phyloP scores from a whole-genome alignment of 2,329 filamentous ascomycete genomes.

The Aureobasidium musti region DNA sequence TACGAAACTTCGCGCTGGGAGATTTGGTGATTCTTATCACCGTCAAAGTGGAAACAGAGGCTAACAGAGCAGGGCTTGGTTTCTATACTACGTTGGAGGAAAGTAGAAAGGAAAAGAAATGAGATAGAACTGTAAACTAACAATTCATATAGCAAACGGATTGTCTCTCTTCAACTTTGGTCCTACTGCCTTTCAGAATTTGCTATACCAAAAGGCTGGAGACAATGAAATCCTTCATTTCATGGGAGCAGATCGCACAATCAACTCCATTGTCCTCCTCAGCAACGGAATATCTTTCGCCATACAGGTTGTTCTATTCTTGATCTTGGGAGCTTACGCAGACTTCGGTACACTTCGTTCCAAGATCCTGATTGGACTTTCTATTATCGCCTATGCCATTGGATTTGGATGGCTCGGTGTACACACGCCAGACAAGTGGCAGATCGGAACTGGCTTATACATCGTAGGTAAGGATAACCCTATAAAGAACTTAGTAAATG shows the following conservation, averaged over 20 bases:
- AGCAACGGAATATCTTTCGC: conserved; percentile 69
- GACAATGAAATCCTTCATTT: conserved; percentile 57
- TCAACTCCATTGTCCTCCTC: conserved; percentile 66
- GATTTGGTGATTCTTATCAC: conserved; percentile 48
- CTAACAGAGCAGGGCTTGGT: not conserved
- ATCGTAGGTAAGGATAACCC: too few species aligned
- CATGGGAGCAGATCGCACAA: conserved; percentile 58
- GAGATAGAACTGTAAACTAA: not conserved
- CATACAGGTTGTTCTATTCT: conserved; percentile 61
- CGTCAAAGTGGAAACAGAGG: not conserved
- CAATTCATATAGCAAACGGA: conserved; percentile 41
- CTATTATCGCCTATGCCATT: conserved; percentile 61
- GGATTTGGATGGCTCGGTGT: conserved; percentile 70
- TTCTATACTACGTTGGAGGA: not conserved
- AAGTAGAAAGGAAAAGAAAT: not conserved
- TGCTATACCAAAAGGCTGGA: conserved; percentile 62
- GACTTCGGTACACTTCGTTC: conserved; percentile 68
- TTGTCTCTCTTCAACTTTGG: conserved; percentile 64
- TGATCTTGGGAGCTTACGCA: conserved; percentile 56
- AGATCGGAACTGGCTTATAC: conserved; percentile 62
- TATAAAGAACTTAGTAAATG: too few species aligned
- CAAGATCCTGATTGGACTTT: conserved; percentile 63
- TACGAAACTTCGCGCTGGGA: conserved; percentile 57
- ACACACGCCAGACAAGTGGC: conserved; percentile 62
- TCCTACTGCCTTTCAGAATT: conserved; percentile 65